Conservation (phyloP, 2,329 filamentous ascomycete species). For the Ophiobolus disseminans region DNA sequence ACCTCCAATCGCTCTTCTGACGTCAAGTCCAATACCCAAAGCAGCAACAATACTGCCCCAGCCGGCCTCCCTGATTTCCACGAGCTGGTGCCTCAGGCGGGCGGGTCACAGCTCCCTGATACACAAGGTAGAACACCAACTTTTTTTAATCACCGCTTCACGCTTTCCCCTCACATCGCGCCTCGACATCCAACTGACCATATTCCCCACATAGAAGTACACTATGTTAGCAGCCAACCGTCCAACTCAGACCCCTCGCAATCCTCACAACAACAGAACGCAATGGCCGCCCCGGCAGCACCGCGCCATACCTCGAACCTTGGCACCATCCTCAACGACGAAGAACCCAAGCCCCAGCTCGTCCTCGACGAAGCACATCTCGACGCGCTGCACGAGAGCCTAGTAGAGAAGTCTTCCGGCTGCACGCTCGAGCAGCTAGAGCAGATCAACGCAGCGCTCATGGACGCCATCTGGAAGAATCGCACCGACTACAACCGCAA, state of each 20-base stretch:
- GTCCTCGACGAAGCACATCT: conserved; percentile 61
- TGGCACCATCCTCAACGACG: conserved; percentile 53
- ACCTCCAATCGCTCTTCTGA: conserved; percentile 76
- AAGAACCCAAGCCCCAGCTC: conserved; percentile 40
- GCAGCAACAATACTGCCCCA: conserved; percentile 67
- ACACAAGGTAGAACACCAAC: conserved; percentile 64
- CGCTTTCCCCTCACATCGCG: conserved; percentile 14
- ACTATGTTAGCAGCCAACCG: conserved; percentile 44
- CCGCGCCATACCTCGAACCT: conserved; percentile 47
- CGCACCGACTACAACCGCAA: conserved; percentile 84
- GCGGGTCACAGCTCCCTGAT: conserved; percentile 68
- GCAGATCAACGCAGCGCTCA: conserved; percentile 87
- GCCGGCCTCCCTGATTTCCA: conserved; percentile 63
- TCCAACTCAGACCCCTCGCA: conserved; percentile 50
- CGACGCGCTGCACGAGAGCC: conserved; percentile 64
- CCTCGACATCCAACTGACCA: conserved; percentile 24
- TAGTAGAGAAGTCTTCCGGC: conserved; percentile 74
- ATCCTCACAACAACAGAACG: conserved; percentile 39
- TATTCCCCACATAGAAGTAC: conserved; percentile 33
- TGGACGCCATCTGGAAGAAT: conserved; percentile 86
- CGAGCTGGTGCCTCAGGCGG: conserved; percentile 56
- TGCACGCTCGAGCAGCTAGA: conserved; percentile 93
- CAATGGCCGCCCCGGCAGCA: conserved; percentile 46
- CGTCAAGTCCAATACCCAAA: conserved; percentile 76
- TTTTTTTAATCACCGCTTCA: conserved; percentile 23